phyloP scores from a whole-genome alignment of 345 rosid species.

The Luvunga scandens region DNA sequence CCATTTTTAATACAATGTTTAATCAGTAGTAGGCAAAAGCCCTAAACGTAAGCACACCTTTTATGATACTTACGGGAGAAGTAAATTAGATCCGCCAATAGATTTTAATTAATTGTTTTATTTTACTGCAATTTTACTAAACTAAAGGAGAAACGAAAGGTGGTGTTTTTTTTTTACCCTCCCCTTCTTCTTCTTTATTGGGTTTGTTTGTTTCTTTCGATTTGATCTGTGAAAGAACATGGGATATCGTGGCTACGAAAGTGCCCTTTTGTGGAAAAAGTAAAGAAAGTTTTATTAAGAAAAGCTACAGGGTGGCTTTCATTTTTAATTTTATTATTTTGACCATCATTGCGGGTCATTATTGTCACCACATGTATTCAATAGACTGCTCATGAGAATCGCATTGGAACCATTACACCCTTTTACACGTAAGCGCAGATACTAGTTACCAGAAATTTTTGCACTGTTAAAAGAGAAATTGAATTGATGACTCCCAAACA shows the following conservation, averaged over 20 bases:
- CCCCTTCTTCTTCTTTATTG: background rate
- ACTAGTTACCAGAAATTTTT: background rate
- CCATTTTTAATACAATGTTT: background rate
- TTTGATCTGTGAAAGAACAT: slow-evolving; percentile 40
- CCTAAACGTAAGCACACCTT: background rate
- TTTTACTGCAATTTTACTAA: background rate
- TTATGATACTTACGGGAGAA: background rate
- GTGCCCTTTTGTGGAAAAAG: slow-evolving; percentile 19
- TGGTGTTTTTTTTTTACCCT: slow-evolving; percentile 1
- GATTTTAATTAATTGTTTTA: background rate
- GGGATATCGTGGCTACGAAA: slow-evolving; percentile 35
- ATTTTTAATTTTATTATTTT: slow-evolving; percentile 15
- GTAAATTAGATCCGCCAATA: background rate
- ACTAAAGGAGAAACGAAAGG: slow-evolving; percentile 1
- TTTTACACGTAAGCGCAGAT: slow-evolving; percentile 29
- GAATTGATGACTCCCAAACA: background rate
- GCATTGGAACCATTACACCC: slow-evolving; percentile 36
- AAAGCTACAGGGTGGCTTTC: background rate
- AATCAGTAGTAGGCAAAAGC: background rate
- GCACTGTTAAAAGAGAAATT: background rate
- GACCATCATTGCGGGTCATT: slow-evolving; percentile 48
- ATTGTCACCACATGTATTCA: slow-evolving; percentile 60
- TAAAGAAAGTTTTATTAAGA: background rate
- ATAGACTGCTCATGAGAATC: slow-evolving; percentile 44
- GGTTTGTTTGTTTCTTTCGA: background rate